Evolutionary conservation across 2,329 filamentous ascomycete genomes (phyloP).

Genomic region (Trichoderma endophyticum): DNA sequence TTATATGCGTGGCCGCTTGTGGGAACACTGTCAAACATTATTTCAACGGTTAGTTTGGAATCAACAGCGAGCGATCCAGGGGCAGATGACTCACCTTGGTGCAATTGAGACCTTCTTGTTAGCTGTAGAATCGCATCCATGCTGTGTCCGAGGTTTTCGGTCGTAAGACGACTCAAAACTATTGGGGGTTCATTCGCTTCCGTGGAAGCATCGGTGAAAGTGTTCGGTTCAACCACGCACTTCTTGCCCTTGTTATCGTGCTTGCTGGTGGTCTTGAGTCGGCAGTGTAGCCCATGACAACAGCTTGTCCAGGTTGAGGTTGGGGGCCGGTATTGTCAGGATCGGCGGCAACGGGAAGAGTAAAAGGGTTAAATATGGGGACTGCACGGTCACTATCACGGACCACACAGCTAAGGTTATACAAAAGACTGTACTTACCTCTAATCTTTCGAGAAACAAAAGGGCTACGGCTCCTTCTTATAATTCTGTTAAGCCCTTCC

Average conservation of each 20-base stretch:
- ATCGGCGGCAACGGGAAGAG: no score
- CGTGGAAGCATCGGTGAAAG: no score
- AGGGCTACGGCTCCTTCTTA: no score
- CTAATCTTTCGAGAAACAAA: no score
- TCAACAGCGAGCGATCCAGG: background rate
- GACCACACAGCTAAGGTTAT: no score
- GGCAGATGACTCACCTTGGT: background rate
- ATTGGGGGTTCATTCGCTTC: background rate
- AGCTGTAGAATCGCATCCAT: background rate
- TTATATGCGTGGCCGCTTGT: background rate
- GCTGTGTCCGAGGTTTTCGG: conserved; percentile 54
- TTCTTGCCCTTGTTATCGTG: conserved; percentile 64
- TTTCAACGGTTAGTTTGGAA: background rate
- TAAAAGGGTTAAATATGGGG: no score
- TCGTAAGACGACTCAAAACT: conserved; percentile 89
- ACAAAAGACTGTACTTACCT: no score
- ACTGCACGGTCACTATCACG: no score
- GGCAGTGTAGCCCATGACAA: conserved; percentile 90
- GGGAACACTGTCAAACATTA: background rate
- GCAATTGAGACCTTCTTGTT: background rate
- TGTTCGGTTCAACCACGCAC: conserved; percentile 47
- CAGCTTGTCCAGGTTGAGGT: conserved; percentile 56
- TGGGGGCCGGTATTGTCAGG: conserved; percentile 50
- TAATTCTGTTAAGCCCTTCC: no score
- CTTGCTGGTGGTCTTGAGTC: conserved; percentile 64